These are phyloP conservation scores for Pulveroboletus frians DNA, from an alignment of 768 basidiomycete genomes.

Conservation along the genomic window DNA sequence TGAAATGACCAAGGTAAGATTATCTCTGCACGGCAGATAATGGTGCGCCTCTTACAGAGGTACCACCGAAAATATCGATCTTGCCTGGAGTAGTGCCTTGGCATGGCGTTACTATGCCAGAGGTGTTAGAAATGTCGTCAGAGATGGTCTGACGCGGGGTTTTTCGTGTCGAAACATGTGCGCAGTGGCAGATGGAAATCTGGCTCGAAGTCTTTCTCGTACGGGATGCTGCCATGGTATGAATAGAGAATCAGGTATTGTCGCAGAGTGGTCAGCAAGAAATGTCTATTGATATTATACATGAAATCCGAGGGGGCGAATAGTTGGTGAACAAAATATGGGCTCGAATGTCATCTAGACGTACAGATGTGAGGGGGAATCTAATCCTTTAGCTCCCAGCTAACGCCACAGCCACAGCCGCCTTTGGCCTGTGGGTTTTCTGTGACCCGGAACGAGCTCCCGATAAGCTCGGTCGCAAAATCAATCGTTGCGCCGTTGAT, in stretches of 20 bases:
- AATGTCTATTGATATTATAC: background rate
- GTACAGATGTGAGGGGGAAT: background rate
- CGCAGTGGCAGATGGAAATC: background rate
- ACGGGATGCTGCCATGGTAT: background rate
- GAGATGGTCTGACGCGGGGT: background rate
- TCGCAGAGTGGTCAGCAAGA: background rate
- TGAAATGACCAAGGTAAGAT: no score
- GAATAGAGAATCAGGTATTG: background rate
- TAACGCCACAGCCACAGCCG: conserved; percentile 93
- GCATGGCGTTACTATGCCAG: no score
- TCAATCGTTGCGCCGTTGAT: conserved; percentile 88
- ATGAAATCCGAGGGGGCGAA: background rate
- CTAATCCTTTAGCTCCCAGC: conserved; percentile 54
- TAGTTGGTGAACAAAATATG: background rate
- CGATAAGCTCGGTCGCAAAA: conserved; percentile 92
- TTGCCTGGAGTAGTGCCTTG: no score
- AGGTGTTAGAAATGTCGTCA: no score
- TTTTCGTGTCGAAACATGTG: background rate
- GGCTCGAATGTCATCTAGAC: background rate
- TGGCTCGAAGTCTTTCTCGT: background rate
- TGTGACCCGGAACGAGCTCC: conserved; percentile 77
- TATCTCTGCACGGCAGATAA: no score
- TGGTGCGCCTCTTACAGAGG: no score
- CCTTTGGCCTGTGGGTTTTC: conserved; percentile 91
- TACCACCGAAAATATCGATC: no score